Evolutionary conservation across 2,329 filamentous ascomycete species (phyloP).

Genomic region (Delphinella strobiligena): DNA sequence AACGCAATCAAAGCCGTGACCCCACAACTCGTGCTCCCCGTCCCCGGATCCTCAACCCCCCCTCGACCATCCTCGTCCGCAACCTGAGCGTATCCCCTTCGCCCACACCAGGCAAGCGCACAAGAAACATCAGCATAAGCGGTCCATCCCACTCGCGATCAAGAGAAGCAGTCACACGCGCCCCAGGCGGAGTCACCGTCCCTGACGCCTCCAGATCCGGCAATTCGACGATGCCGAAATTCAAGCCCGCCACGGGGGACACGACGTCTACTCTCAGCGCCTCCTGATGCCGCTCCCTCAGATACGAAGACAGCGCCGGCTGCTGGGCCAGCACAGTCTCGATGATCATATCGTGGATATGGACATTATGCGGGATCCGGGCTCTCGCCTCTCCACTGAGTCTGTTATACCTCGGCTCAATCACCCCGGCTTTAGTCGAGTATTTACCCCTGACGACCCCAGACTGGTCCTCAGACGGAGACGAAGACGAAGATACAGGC

Average conservation of each 20-base stretch:
- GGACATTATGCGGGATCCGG: slow-evolving; percentile 55
- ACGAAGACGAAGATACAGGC: too few species aligned
- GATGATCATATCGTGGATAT: slow-evolving; percentile 38
- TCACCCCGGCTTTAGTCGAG: slow-evolving; percentile 32
- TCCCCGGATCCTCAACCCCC: slow-evolving; percentile 38
- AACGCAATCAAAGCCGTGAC: slow-evolving; percentile 34
- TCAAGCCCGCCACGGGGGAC: slow-evolving; percentile 59
- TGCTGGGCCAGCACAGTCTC: slow-evolving; percentile 24
- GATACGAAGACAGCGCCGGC: slow-evolving; percentile 17
- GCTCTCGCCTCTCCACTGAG: slow-evolving; percentile 41
- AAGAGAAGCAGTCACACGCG: slow-evolving; percentile 23
- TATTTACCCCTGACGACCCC: slow-evolving; percentile 23
- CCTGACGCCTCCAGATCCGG: slow-evolving; percentile 47
- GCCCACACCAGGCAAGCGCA: slow-evolving; percentile 25
- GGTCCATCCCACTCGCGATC: slow-evolving; percentile 44
- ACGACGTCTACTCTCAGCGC: slow-evolving; percentile 20
- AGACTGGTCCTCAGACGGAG: slow-evolving; percentile 8
- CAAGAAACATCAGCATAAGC: slow-evolving; percentile 48
- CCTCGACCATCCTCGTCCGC: slow-evolving; percentile 50
- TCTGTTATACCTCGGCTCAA: slow-evolving; percentile 28
- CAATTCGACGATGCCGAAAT: slow-evolving; percentile 55
- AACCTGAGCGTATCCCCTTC: slow-evolving; percentile 24
- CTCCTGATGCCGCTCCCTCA: background rate
- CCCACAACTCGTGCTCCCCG: slow-evolving; percentile 38
- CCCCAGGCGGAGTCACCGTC: slow-evolving; percentile 23